A percentile compares a stretch with the other conserved stretches of the same genome.
phyloP scores from a whole-genome alignment of 2,329 filamentous ascomycete genomes.

The Claviceps purpurea region DNA sequence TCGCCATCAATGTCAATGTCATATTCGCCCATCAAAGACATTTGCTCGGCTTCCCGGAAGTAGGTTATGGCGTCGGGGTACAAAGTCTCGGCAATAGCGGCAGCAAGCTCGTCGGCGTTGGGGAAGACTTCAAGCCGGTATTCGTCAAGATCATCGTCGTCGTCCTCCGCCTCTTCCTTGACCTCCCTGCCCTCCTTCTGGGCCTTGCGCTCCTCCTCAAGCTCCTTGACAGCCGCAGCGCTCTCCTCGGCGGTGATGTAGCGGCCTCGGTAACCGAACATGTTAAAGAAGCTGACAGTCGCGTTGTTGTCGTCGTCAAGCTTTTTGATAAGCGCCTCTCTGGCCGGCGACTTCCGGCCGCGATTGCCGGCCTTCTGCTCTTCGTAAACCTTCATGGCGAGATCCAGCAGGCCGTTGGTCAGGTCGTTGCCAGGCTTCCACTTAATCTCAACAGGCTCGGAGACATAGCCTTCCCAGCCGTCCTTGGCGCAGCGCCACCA shows the following conservation, averaged over 20 bases:
- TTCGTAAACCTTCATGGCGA: slow-evolving; percentile 56
- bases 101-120: slow-evolving; percentile 71
- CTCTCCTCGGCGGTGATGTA: slow-evolving; percentile 63
- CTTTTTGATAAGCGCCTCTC: slow-evolving; percentile 38
- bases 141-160: slow-evolving; percentile 47
- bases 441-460: slow-evolving; percentile 74
- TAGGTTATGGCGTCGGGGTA: slow-evolving; percentile 83
- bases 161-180: slow-evolving; percentile 27
- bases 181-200: slow-evolving; percentile 38
- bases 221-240: slow-evolving; percentile 43
- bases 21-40: slow-evolving; percentile 55
- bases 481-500: no score
- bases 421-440: slow-evolving; percentile 76
- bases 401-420: slow-evolving; percentile 65
- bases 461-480: slow-evolving; percentile 65
- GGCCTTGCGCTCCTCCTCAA: slow-evolving; percentile 41
- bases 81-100: slow-evolving; percentile 71
- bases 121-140: slow-evolving; percentile 72
- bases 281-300: slow-evolving; percentile 71
- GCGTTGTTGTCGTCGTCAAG: slow-evolving; percentile 48
- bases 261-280: slow-evolving; percentile 68
- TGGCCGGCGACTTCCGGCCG: slow-evolving; percentile 28
- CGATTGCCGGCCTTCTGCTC: slow-evolving; percentile 36
- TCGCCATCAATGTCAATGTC: slow-evolving; percentile 51
- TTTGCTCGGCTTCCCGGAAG: slow-evolving; percentile 59